Conservation (phyloP, 2,329 filamentous ascomycete species). For the Hymenoscyphus occultus region DNA sequence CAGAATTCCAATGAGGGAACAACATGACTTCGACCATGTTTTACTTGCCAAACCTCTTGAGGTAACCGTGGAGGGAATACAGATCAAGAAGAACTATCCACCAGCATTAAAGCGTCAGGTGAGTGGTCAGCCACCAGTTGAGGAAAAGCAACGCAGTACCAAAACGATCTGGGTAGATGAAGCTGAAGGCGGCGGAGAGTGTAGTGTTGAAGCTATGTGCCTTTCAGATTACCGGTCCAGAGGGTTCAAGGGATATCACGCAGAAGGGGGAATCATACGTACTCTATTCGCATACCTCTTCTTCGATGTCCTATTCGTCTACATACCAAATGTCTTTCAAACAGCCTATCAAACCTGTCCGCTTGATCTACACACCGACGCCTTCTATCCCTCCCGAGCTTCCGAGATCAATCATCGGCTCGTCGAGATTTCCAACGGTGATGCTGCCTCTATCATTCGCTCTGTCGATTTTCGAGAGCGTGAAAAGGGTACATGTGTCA, state of each 20-base stretch:
- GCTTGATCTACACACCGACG: slow-evolving; percentile 86
- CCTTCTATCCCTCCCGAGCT: slow-evolving; percentile 81
- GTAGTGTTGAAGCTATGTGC: slow-evolving; percentile 92
- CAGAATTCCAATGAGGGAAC: slow-evolving; percentile 76
- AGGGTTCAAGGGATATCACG: slow-evolving; percentile 94
- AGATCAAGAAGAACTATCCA: slow-evolving; percentile 61
- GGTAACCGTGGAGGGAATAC: slow-evolving; percentile 72
- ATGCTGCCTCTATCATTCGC: slow-evolving; percentile 63
- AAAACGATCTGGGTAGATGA: slow-evolving; percentile 90
- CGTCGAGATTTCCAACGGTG: slow-evolving; percentile 82
- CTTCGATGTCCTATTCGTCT: slow-evolving; percentile 88
- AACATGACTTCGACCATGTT: slow-evolving; percentile 91
- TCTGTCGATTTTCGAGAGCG: slow-evolving; percentile 66
- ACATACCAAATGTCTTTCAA: slow-evolving; percentile 95
- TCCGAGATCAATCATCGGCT: slow-evolving; percentile 87
- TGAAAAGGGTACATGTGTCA: slow-evolving; percentile 74
- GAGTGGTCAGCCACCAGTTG: slow-evolving; percentile 18
- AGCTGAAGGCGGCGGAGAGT: slow-evolving; percentile 65
- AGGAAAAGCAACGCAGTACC: slow-evolving; percentile 46
- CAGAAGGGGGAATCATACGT: slow-evolving; percentile 86
- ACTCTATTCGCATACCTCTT: slow-evolving; percentile 90
- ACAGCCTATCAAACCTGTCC: slow-evolving; percentile 93
- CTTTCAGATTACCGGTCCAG: slow-evolving; percentile 74
- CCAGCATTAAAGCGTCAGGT: slow-evolving; percentile 24
- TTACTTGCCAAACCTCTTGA: slow-evolving; percentile 72